Conservation (phyloP, 73 alveolate genomes). For the Tetrahymena elliotti region DNA sequence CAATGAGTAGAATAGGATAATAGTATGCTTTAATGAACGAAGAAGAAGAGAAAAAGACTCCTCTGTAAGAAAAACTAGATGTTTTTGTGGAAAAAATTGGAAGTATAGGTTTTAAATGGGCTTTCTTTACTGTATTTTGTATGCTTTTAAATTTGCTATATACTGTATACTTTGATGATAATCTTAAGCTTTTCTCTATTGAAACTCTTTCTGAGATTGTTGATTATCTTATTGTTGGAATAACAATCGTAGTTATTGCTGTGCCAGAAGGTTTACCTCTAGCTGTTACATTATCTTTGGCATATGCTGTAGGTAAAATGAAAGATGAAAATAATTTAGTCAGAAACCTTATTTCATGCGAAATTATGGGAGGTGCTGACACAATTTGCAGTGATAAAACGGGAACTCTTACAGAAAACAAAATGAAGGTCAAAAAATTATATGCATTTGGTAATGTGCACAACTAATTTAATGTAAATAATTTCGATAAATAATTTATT, state of each 20-base stretch:
- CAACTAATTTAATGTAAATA: constrained; percentile 8
- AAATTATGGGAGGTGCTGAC: constrained; percentile 94
- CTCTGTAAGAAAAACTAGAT: constrained; percentile 78
- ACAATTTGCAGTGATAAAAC: constrained; percentile 92
- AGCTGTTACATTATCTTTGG: constrained; percentile 91
- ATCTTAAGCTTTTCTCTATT: constrained; percentile 50
- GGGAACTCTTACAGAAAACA: constrained; percentile 91
- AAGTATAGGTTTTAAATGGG: constrained; percentile 69
- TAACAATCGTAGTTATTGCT: constrained; percentile 89
- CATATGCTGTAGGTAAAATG: constrained; percentile 88
- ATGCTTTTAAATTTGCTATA: constrained; percentile 59
- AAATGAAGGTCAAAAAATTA: constrained; percentile 75
- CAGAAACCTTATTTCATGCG: constrained; percentile 84
- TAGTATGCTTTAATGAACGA: constrained; percentile 55
- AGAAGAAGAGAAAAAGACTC: constrained; percentile 79
- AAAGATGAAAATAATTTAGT: constrained; percentile 89
- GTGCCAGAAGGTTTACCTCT: constrained; percentile 96
- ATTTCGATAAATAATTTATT: neutral
- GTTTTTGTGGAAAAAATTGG: constrained; percentile 88
- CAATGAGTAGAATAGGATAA: constrained; percentile 66
- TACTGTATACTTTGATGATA: constrained; percentile 25
- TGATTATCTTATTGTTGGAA: constrained; percentile 76
- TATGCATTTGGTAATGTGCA: constrained; percentile 65
- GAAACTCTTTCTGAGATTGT: constrained; percentile 64
- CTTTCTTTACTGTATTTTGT: constrained; percentile 67